Base-by-base conservation (phyloP, 441 rosid species). In the Pelargonium myrrhifolium region DNA sequence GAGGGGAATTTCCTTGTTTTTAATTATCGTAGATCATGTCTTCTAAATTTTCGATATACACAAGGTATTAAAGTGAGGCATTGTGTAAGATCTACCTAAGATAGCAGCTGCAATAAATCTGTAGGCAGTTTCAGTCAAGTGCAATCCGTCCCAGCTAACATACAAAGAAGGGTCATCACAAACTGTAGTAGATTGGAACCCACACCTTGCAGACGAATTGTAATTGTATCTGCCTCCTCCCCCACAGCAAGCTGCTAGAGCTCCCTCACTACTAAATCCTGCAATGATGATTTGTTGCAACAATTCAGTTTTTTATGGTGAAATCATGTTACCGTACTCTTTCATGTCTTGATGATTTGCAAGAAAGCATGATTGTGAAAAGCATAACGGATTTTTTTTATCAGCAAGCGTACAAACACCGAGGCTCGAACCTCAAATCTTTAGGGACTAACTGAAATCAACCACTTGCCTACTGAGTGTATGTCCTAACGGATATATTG, bases 61-160 rank as follows among this genome's bases (percentile, higher is more conserved):
- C 0, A 71, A 70, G 40, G 68, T 26, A 49, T 67, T 47, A 42
- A 74, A 55, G 63, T 6, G 31, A 66, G 72, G 75, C 63, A 17
- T 47, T n/a, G 58, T 42, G 45, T 40, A 71, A 2, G 68, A 37
- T 9, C 75, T 72, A 21, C 71, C 12, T 0, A 80, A 64, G 24
- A 75, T 4, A 49, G 12, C 61, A 40, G 15, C 5, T 15, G 76
- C 58, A n/a, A 76, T 62, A 69, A 9, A 37, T 65, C 75, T 28
- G 15, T 81, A 78, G 6, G 80, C 63, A 26, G 79, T 71, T 60
- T 81, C 84, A 2, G 87, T 86, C 21, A 71, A 26, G 70, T 86
- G 90, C 10, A 82, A 14, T 5, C 87, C 87, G 0, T 84, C 87
- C 90, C 90, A 86, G 55, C 71, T 74, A 21, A 78, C 71, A 53